A percentile compares a stretch with the other conserved stretches of the same genome.
These are phyloP conservation scores for Fraxinus pennsylvanica DNA, from an alignment of 257 asterid genomes.

Conservation along the genomic window DNA sequence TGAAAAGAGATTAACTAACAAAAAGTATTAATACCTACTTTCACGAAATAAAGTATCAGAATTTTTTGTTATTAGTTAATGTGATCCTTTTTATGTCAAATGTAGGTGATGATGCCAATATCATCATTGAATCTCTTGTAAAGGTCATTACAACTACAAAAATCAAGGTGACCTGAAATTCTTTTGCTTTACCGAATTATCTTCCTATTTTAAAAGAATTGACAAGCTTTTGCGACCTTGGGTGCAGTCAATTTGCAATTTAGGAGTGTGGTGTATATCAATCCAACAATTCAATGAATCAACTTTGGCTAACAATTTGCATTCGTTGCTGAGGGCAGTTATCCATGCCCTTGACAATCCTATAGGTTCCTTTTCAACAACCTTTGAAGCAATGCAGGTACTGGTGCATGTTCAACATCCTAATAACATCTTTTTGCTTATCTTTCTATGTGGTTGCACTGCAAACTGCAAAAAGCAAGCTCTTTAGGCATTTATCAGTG, in stretches of 20 bases:
- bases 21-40: not conserved
- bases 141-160: slow-evolving; percentile 55
- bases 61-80: slow-evolving; percentile 16
- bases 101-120: slow-evolving; percentile 55
- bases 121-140: slow-evolving; percentile 57
- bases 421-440: slow-evolving; percentile 12
- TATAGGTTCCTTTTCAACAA: slow-evolving; percentile 71
- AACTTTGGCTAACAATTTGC: slow-evolving; percentile 49
- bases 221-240: slow-evolving; percentile 25
- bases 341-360: slow-evolving; percentile 77
- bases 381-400: slow-evolving; percentile 89
- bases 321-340: slow-evolving; percentile 56
- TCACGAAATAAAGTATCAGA: not conserved
- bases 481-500: slow-evolving; percentile 8
- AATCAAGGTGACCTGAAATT: slow-evolving; percentile 51
- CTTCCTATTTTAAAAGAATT: slow-evolving; percentile 16
- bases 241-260: slow-evolving; percentile 75
- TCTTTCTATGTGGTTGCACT: not conserved
- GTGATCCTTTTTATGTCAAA: slow-evolving; percentile 23
- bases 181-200: slow-evolving; percentile 2
- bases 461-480: slow-evolving; percentile 5
- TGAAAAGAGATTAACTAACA: not conserved
- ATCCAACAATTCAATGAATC: slow-evolving; percentile 59
- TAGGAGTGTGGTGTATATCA: slow-evolving; percentile 83
- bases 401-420: slow-evolving; percentile 9